These are phyloP conservation scores for Solanum boliviense DNA, from an alignment of 257 asterid genomes.

Conservation along the genomic window DNA sequence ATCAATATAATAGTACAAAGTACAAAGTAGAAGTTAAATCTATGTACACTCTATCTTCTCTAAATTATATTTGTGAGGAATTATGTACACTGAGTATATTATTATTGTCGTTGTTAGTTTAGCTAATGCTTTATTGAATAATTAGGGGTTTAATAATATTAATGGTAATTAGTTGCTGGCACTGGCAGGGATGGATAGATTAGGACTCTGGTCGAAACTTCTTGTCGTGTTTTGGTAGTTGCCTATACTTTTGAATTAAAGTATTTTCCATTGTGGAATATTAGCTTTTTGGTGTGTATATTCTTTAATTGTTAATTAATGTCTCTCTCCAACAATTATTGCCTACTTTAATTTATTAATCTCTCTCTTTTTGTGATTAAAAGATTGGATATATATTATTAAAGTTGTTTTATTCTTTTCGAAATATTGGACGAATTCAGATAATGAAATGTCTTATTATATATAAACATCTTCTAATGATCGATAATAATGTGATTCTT, in stretches of 20 bases:
- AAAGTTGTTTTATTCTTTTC: neutral
- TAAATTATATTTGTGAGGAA: too few relatives aligned
- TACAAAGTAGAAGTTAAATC: too few relatives aligned
- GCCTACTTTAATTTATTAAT: neutral
- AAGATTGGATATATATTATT: neutral
- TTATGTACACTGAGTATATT: neutral
- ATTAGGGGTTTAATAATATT: constrained; percentile 14
- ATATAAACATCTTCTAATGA: neutral
- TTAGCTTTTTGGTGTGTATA: neutral
- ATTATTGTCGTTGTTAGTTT: neutral
- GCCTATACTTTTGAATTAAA: neutral
- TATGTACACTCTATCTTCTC: neutral
- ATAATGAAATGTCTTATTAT: neutral
- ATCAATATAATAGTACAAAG: neutral
- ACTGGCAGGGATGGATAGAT: neutral
- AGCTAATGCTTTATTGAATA: neutral
- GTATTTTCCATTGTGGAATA: neutral
- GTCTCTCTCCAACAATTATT: neutral
- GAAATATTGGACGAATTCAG: neutral
- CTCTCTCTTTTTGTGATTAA: neutral
- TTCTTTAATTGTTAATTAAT: neutral
- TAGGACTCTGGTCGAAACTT: neutral
- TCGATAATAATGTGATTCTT: neutral
- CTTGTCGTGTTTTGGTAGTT: constrained; percentile 11
- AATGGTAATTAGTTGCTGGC: constrained; percentile 8